Evolutionary conservation across 1,139 yeast species (phyloP).

Genomic region (Taiozyma sp.): DNA sequence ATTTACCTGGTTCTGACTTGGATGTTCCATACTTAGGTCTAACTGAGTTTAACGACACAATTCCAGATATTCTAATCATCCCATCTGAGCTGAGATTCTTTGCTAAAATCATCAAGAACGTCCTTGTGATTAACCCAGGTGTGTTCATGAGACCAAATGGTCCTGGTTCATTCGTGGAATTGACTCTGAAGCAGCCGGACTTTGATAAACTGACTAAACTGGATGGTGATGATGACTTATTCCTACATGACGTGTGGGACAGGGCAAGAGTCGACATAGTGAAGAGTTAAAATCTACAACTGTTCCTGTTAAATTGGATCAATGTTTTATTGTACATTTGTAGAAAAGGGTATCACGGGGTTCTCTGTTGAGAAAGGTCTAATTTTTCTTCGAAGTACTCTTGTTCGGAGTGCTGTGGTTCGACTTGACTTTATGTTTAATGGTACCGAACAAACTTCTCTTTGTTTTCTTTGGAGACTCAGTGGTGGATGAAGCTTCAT

Average conservation of each 20-base stretch:
- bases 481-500: background rate
- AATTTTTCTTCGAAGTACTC: background rate
- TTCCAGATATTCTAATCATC: conserved; percentile 76
- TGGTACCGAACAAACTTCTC: background rate
- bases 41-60: conserved; percentile 66
- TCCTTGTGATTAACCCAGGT: conserved; percentile 83
- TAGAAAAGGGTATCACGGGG: background rate
- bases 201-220: conserved; percentile 28
- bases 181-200: conserved; percentile 50
- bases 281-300: conserved; percentile 29
- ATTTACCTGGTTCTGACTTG: conserved; percentile 53
- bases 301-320: background rate
- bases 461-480: conserved; percentile 12
- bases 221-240: conserved; percentile 39
- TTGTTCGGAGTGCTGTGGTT: background rate
- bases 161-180: conserved; percentile 66
- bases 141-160: conserved; percentile 50
- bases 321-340: background rate
- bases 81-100: conserved; percentile 77
- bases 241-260: conserved; percentile 67
- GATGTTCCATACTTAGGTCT: conserved; percentile 82
- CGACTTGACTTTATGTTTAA: background rate
- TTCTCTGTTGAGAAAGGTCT: background rate
- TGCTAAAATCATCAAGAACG: conserved; percentile 75
- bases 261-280: conserved; percentile 75